Conservation (phyloP, 495 filamentous ascomycete genomes). For the Oleoguttula mirabilis region DNA sequence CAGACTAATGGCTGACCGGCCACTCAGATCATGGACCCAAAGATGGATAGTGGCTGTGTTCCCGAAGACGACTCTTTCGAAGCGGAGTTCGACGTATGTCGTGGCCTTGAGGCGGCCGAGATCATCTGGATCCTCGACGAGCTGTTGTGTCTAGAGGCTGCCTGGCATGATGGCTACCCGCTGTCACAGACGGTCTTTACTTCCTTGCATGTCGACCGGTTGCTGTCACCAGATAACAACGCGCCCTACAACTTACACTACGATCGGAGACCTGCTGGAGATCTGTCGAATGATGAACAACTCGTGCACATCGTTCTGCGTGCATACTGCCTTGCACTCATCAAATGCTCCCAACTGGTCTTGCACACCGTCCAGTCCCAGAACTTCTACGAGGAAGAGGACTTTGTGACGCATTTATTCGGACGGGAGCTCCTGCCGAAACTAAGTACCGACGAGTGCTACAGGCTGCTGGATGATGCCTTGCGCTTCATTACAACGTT, state of each 20-base stretch:
- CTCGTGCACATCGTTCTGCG: constrained; percentile 58
- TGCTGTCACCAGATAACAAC: constrained; percentile 59
- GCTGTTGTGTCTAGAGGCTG: constrained; percentile 73
- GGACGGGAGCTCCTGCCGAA: constrained; percentile 60
- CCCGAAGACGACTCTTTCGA: constrained; percentile 66
- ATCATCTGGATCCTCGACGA: constrained; percentile 91
- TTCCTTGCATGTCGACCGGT: constrained; percentile 79
- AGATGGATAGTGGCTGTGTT: constrained; percentile 91
- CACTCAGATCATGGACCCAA: constrained; percentile 98
- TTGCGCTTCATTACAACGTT: constrained; percentile 40
- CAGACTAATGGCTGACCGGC: too few species aligned
- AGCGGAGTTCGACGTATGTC: constrained; percentile 70
- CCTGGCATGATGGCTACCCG: constrained; percentile 90
- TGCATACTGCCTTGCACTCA: constrained; percentile 72
- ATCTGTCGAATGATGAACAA: constrained; percentile 27
- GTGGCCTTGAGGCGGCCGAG: constrained; percentile 59
- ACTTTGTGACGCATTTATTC: constrained; percentile 85
- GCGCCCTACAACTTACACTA: constrained; percentile 62
- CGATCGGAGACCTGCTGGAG: constrained; percentile 1
- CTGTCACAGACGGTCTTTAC: constrained; percentile 91
- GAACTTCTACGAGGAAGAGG: constrained; percentile 94
- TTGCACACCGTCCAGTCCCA: constrained; percentile 60
- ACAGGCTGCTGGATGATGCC: constrained; percentile 49
- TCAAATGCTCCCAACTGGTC: constrained; percentile 75
- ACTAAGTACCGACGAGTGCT: constrained; percentile 45